Evolutionary conservation across 169 alveolate species (phyloP).

Genomic region (Eimeria praecox): DNA sequence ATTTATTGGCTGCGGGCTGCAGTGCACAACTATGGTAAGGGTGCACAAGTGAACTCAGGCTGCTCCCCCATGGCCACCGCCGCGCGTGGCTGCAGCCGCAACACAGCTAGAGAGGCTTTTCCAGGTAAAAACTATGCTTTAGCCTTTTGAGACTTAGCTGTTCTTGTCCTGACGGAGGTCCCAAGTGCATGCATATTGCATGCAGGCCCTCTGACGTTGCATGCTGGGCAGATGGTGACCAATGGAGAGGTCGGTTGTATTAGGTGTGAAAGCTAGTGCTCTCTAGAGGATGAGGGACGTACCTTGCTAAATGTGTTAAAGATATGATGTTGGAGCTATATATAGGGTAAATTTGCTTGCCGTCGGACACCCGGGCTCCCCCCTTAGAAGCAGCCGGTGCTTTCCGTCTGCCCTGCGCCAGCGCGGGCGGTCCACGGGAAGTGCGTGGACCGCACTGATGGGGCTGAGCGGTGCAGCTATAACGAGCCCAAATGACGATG

Average conservation of each 20-base stretch:
- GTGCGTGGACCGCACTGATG: not conserved
- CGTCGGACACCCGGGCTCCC: not conserved
- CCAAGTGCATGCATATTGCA: not conserved
- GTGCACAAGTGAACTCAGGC: not conserved
- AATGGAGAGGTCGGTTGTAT: constrained; percentile 11
- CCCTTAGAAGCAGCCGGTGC: not conserved
- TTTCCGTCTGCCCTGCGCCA: constrained; percentile 8
- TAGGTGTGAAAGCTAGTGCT: not conserved
- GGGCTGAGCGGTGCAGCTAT: not conserved
- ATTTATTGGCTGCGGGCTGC: not conserved
- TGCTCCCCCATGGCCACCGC: not conserved
- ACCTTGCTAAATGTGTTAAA: not conserved
- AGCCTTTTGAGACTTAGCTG: not conserved
- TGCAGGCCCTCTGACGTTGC: not conserved
- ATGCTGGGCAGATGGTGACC: not conserved
- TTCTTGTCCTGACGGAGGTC: not conserved
- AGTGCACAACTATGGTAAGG: not conserved
- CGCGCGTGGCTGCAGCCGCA: not conserved
- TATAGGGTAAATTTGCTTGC: not conserved
- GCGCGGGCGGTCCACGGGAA: not conserved
- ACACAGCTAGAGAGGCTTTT: not conserved
- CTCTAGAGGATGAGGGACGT: not conserved
- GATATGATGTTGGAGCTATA: not conserved
- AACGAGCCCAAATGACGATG: not conserved
- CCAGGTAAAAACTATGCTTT: not conserved